Percentiles rank a stretch among this genome's conserved stretches.
Evolutionary conservation across 805 yeast genomes (phyloP).

Genomic region (Metschnikowia picachoensis): DNA sequence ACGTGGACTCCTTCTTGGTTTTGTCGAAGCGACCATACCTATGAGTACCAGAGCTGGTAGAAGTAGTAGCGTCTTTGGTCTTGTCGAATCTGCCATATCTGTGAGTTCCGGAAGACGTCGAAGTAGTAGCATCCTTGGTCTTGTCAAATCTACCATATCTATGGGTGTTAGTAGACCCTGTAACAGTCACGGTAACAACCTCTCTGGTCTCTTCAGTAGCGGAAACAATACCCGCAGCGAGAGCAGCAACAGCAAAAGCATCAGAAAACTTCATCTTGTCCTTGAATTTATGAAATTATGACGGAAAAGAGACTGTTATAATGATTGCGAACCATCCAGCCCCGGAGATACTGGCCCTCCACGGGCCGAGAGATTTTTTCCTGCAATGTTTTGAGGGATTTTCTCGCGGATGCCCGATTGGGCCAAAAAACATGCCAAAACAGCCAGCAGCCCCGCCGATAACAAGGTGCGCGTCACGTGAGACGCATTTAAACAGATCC

Average conservation of each 20-base stretch:
- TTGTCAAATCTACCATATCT: conserved; percentile 23
- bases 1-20: conserved; percentile 27
- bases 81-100: conserved; percentile 20
- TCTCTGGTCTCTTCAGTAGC: conserved; percentile 15
- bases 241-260: conserved; percentile 16
- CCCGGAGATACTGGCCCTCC: neutral
- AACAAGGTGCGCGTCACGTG: conserved; percentile 4
- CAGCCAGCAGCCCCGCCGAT: conserved; percentile 7
- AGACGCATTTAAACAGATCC: neutral
- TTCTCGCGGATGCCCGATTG: conserved; percentile 15
- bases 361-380: conserved; percentile 3
- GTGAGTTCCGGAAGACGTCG: conserved; percentile 18
- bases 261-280: conserved; percentile 16
- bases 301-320: too few relatives aligned
- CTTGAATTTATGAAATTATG: neutral
- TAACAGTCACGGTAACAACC: conserved; percentile 17
- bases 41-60: conserved; percentile 37
- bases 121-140: conserved; percentile 14
- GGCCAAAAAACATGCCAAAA: conserved; percentile 15
- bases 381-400: conserved; percentile 17
- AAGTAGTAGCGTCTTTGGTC: conserved; percentile 13
- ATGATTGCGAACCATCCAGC: too few relatives aligned
- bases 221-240: conserved; percentile 15
- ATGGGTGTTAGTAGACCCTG: conserved; percentile 20
- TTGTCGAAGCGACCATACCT: conserved; percentile 54